Evolutionary conservation across 192 early-diverging fungal species (phyloP), one percentile per base, ranked within the genome.

Genomic region (Kappamyces sp.): DNA sequence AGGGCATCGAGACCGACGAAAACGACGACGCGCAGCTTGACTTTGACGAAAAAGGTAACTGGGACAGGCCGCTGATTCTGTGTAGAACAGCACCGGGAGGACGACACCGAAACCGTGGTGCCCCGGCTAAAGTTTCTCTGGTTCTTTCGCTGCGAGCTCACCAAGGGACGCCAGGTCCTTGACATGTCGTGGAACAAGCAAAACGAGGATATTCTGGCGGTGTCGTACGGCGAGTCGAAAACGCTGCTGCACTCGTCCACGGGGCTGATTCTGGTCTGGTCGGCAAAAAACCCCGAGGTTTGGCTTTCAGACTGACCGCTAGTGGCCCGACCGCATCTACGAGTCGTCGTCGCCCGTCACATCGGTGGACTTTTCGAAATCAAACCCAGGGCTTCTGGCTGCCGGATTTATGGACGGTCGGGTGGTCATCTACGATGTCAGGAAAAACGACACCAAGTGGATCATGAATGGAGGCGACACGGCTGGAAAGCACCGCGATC

Each of bases 261-360:
- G 9, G 81, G 81, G 0, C 55, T 83, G 15, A 62, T 83, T 31
- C 53, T 78, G 9, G 79, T 76, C 52, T 83, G 81, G 81, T 75
- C 70, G 5, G 43, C 72, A 8, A 81, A 82, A 39, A 83, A 83
- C 50, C 77, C 77, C 1, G 81, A 83, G 63, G 76, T 81, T 39
- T n/a, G 62, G 9, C 8, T 1, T 34, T 15, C 48, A 52, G 23
- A 52, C n/a, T n/a, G n/a, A n/a, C n/a, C n/a, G 40, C 31, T 52
- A 80, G 76, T 83, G 76, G 73, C 81, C 81, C 2, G 76, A 78
- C 40, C 65, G 79, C 8, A 73, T 80, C 7, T 83, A 75, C 62
- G 48, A 60, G 7, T 64, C 70, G 32, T 40, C 38, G 3, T 70
- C 79, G n/a, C 47, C 70, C 5, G 78, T 80, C 6, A 82, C 82